Conservation (phyloP, 1,139 yeast species). For the Yamadazyma sp. region DNA sequence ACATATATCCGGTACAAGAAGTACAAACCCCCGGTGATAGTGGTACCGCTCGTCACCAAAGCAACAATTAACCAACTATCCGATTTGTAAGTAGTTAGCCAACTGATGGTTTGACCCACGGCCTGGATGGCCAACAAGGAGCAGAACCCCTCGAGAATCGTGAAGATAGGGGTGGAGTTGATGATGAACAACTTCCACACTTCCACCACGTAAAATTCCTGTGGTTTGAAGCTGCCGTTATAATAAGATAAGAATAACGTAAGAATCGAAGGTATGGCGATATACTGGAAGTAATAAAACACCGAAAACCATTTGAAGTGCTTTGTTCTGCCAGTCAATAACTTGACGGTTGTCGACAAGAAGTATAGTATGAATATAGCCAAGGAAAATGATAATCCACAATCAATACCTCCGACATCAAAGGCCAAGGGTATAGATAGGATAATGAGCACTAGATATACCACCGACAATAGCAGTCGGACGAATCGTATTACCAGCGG, state of each 20-base stretch:
- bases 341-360: constrained; percentile 67
- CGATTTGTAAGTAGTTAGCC: constrained; percentile 67
- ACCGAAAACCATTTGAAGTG: constrained; percentile 55
- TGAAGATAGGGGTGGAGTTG: constrained; percentile 85
- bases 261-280: constrained; percentile 77
- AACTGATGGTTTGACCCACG: constrained; percentile 76
- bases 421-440: constrained; percentile 92
- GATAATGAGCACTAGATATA: constrained; percentile 66
- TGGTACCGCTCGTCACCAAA: constrained; percentile 70
- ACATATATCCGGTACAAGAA: constrained; percentile 82
- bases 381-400: constrained; percentile 86
- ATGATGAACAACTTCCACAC: constrained; percentile 68
- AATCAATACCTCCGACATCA: constrained; percentile 86
- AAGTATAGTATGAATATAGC: constrained; percentile 71
- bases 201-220: constrained; percentile 20
- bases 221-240: constrained; percentile 19
- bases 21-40: constrained; percentile 73
- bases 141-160: constrained; percentile 90
- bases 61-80: constrained; percentile 82
- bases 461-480: constrained; percentile 47
- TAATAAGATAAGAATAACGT: constrained; percentile 65
- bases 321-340: constrained; percentile 49
- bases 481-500: constrained; percentile 15
- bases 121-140: constrained; percentile 87
- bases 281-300: constrained; percentile 77